Base-by-base conservation (phyloP, 805 yeast genomes). In the Jamesozyma spencerorum region DNA sequence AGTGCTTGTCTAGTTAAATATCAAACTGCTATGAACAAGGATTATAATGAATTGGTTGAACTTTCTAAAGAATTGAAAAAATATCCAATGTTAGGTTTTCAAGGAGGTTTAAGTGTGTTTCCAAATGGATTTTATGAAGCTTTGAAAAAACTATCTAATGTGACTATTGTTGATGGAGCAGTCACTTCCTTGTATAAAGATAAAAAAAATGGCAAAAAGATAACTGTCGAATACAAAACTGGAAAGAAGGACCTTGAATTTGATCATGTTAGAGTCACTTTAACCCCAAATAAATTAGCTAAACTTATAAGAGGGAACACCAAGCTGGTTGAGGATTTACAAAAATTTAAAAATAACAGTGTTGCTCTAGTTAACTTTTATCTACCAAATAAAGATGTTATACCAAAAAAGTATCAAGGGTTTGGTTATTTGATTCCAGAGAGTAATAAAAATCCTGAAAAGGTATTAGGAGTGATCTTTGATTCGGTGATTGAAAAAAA, bases 381-480 rank as follows among this genome's bases (percentile, higher is more conserved):
- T 60, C 58, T 78, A 35, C 75, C 78, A 15, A 64, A 55, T 31
- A 59, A 53, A 36, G 64, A 64, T 49, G 59, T 62, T 17, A 66
- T 75, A n/a, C 52, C 61, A 3, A 38, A 46, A 20, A 58, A 58
- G 8, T 57, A 64, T 26, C 68, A 72, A 43, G 95, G 97, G 30
- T 90, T 90, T 69, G 98, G 98, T 1, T 85, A 82, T 50, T 69
- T 90, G 36, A 82, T 88, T 8, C 98, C 98, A 6, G 51, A 57
- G 40, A 49, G 62, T 3, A 54, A 57, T 32, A 37, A 48, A 5
- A 78, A 79, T 47, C 68, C 71, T 3, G 77, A 76, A 36, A 67
- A 73, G 15, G 62, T 87, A 13, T 65, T 90, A 24, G 98, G 98
- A 2, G 85, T 86, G 5, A 86, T 92, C 15, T 90, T 81, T 62